phyloP scores from a whole-genome alignment of 1,284 basidiomycete genomes.

The Boletus putidus region DNA sequence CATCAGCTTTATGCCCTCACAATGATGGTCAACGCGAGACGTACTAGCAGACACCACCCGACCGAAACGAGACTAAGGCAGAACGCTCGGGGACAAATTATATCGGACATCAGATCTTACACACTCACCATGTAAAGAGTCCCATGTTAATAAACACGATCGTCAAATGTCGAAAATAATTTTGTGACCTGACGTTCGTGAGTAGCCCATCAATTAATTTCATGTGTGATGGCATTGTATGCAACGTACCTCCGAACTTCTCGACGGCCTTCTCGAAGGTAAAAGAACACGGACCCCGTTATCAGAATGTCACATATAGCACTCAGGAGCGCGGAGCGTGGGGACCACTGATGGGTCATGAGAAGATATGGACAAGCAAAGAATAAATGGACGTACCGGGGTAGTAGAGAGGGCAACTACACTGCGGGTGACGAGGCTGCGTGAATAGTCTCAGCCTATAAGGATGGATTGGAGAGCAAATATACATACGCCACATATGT shows the following conservation, averaged over 20 bases:
- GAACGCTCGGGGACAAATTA: too few species aligned
- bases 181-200: constrained; percentile 12
- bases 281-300: constrained; percentile 26
- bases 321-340: constrained; percentile 14
- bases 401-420: not conserved
- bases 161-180: constrained; percentile 16
- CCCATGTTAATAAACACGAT: constrained; percentile 25
- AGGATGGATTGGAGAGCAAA: not conserved
- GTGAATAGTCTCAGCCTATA: not conserved
- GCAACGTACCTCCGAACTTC: constrained; percentile 4
- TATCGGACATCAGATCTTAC: not conserved
- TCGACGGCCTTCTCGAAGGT: constrained; percentile 17
- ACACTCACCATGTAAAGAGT: constrained; percentile 19
- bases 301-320: constrained; percentile 19
- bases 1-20: not conserved
- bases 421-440: not conserved
- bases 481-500: constrained; percentile 2
- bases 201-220: too few species aligned
- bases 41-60: constrained; percentile 17
- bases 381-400: not conserved
- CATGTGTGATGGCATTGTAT: too few species aligned
- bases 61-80: constrained; percentile 15
- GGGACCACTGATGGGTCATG: constrained; percentile 13
- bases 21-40: not conserved
- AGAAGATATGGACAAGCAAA: not conserved